Base-by-base conservation (phyloP, 2,329 filamentous ascomycete genomes). In the Penicillium palitans region DNA sequence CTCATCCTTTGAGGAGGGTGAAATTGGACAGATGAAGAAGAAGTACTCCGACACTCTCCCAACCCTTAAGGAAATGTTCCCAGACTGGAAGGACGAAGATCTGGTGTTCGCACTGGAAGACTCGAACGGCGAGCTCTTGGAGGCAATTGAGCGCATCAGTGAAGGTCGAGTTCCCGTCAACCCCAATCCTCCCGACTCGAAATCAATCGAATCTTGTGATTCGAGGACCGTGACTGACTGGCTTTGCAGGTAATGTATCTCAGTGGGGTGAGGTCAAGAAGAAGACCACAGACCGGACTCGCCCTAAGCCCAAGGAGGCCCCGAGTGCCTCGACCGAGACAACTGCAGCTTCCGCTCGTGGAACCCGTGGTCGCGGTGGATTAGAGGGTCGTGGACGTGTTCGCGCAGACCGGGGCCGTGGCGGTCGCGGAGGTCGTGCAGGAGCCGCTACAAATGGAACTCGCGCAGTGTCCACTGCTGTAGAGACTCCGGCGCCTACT, bases 1-100 rank as follows among this genome's bases (percentile, higher is more conserved):
- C 84, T 70, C 81, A 80, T 64, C 84, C 66, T 84, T 89, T 64
- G 86, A 88, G 72, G 93, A 98, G 76, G 90, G 91, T 76, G 93
- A 97, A 78, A 84, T 98, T 66, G 90, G 89, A 73, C 87, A 96
- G 79, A 87, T 98, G 74, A 96, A 96, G 85, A 92, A 91, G 82
- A 87, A 90, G 76, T 95, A 96, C 74, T 85, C 89, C 71, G 81
- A 81, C 71, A 90, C 93, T 80, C 85, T 96, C 69, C 82, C 83
- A 62, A 87, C 88, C 70, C 87, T 99, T 75, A 92, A 91, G 80
- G 93, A 96, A 76, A 88, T 98, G 80, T 97, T 96, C 81, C 87
- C 91, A 60, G 89, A 92, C 77, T 98, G 93, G 95, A 93, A 92
- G 68, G 91, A 96, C 72, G 91, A 93, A 76, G 93, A 98, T 76